These are phyloP conservation scores for Austropuccinia psidii DNA, from an alignment of 1,284 basidiomycete genomes.

Conservation along the genomic window DNA sequence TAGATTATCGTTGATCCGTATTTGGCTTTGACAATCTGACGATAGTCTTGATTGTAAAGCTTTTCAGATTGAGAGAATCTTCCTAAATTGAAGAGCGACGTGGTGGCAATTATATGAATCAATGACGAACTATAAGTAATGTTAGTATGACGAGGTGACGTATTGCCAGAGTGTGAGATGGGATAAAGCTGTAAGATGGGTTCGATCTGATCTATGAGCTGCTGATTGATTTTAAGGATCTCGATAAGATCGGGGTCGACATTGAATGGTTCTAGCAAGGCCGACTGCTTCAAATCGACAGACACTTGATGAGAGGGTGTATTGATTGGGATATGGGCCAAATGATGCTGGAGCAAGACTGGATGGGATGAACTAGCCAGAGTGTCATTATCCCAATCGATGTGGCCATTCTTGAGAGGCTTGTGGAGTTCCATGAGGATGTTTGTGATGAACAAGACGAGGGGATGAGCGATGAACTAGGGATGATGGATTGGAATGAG, in stretches of 20 bases:
- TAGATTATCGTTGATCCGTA: conserved; percentile 1
- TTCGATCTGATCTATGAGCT: not conserved
- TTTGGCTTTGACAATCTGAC: conserved; percentile 15
- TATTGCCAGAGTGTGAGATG: not conserved
- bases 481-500: no score
- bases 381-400: no score
- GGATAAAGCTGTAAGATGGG: not conserved
- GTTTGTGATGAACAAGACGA: no score
- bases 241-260: conserved; percentile 11
- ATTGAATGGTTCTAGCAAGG: conserved; percentile 19
- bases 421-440: no score
- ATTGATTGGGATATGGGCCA: no score
- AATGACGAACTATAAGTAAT: not conserved
- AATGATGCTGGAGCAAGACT: no score
- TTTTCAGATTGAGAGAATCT: conserved; percentile 25
- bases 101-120: conserved; percentile 8
- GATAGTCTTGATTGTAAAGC: conserved; percentile 20
- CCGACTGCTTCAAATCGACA: not conserved
- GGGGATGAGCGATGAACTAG: no score
- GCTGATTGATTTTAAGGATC: conserved; percentile 17
- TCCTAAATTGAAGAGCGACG: conserved; percentile 3
- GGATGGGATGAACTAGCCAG: no score
- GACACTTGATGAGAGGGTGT: no score
- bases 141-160: no score
- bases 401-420: no score